Percentiles rank a stretch among this genome's conserved stretches.
Conservation (phyloP, 2,329 filamentous ascomycete species). For the Lojkania enalia region DNA sequence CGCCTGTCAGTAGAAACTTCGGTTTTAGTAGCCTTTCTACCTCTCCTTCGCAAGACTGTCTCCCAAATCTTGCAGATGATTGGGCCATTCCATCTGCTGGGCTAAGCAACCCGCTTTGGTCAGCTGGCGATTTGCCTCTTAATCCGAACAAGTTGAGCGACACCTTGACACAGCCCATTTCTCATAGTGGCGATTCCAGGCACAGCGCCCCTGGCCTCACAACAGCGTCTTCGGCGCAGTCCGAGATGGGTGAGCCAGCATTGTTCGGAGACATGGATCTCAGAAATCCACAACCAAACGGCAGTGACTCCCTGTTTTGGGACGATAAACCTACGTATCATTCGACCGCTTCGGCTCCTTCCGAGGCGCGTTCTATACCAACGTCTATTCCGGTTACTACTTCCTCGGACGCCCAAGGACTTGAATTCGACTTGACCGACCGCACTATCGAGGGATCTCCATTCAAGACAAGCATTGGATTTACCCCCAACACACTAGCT, state of each 20-base stretch:
- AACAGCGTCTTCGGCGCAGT: constrained; percentile 46
- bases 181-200: constrained; percentile 47
- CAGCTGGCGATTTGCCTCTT: constrained; percentile 46
- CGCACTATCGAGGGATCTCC: constrained; percentile 4
- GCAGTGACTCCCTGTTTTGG: constrained; percentile 42
- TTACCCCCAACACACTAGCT: background rate
- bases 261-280: constrained; percentile 42
- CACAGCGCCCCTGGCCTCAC: constrained; percentile 46
- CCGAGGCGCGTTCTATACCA: constrained; percentile 26
- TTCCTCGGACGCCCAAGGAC: constrained; percentile 25
- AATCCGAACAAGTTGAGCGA: constrained; percentile 43
- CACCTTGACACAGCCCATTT: constrained; percentile 42
- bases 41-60: constrained; percentile 44
- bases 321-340: constrained; percentile 41
- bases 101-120: constrained; percentile 41
- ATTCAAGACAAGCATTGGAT: constrained; percentile 2
- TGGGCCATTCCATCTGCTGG: constrained; percentile 42
- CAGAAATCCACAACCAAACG: constrained; percentile 33
- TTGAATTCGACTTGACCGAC: constrained; percentile 38
- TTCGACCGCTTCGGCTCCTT: constrained; percentile 28
- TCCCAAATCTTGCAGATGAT: constrained; percentile 39
- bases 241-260: constrained; percentile 43
- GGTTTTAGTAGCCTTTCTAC: constrained; percentile 43
- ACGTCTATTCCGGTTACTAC: constrained; percentile 28
- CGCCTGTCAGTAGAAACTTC: constrained; percentile 35